Percentiles rank a stretch among this genome's conserved stretches.
Conservation (phyloP, 1,284 basidiomycete genomes). For the Vanrija humicola region DNA sequence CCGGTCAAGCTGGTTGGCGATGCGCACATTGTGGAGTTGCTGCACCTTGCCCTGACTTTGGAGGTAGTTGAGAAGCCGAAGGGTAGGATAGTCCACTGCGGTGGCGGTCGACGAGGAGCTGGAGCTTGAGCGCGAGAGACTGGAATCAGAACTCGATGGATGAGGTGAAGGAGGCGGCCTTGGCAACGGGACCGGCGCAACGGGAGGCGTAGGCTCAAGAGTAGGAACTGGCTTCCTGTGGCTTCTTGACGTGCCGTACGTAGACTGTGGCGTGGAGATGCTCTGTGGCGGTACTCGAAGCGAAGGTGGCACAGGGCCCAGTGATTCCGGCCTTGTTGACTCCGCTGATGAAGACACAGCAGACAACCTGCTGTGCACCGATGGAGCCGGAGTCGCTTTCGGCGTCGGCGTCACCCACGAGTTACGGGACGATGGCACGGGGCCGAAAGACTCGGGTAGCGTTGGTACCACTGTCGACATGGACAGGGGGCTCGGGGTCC, state of each 20-base stretch:
- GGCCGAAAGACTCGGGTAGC: constrained; percentile 1
- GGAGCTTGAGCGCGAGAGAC: neutral
- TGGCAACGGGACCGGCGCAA: neutral
- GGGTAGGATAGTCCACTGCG: neutral
- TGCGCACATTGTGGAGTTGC: constrained; percentile 30
- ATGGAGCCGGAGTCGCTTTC: neutral
- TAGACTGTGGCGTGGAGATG: constrained; percentile 29
- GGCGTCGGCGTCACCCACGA: neutral
- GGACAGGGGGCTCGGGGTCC: no score
- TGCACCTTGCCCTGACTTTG: constrained; percentile 42
- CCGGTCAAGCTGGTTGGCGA: constrained; percentile 41
- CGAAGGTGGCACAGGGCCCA: neutral
- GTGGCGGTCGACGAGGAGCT: constrained; percentile 1
- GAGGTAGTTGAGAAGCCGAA: constrained; percentile 30
- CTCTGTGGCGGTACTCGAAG: neutral
- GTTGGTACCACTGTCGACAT: neutral
- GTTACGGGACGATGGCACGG: neutral
- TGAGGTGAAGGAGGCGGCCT: constrained; percentile 4
- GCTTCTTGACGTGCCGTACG: constrained; percentile 14
- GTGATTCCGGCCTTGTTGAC: constrained; percentile 4
- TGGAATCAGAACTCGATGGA: neutral
- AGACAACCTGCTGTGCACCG: neutral
- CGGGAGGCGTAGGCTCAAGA: constrained; percentile 10
- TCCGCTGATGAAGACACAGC: no score
- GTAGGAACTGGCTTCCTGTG: constrained; percentile 26